Percentiles rank a stretch among this genome's conserved stretches.
phyloP scores from a whole-genome alignment of 345 rosid species.

The Ricinus communis region DNA sequence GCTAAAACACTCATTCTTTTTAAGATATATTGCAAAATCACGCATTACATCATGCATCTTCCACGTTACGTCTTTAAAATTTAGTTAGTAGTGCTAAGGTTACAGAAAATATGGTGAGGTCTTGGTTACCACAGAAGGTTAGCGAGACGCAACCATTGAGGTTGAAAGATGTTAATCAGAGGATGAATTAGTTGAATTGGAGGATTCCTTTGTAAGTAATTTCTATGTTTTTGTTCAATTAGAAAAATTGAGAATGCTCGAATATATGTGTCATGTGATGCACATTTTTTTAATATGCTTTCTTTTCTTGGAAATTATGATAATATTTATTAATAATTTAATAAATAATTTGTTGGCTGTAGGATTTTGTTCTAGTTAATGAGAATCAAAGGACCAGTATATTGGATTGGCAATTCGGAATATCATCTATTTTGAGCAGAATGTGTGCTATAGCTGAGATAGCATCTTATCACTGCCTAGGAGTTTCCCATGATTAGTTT shows the following conservation, averaged over 20 bases:
- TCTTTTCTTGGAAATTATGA: background rate
- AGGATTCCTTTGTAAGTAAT: constrained; percentile 64
- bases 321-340: background rate
- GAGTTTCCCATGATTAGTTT: background rate
- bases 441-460: background rate
- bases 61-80: too few species aligned
- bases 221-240: background rate
- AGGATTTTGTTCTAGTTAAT: background rate
- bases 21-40: too few species aligned
- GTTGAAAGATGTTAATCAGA: constrained; percentile 58
- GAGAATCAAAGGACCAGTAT: background rate
- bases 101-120: constrained; percentile 40
- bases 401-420: background rate
- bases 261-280: background rate
- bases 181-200: constrained; percentile 58
- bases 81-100: constrained; percentile 38
- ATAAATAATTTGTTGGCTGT: background rate
- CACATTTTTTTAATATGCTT: background rate
- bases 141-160: constrained; percentile 48
- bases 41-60: too few species aligned
- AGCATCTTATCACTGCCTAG: background rate
- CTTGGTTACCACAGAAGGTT: constrained; percentile 65
- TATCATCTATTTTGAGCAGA: background rate
- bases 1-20: too few species aligned
- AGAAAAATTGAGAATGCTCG: background rate